Evolutionary conservation across 371 early-diverging fungal species (phyloP).

Genomic region (Mucor plumbeus): DNA sequence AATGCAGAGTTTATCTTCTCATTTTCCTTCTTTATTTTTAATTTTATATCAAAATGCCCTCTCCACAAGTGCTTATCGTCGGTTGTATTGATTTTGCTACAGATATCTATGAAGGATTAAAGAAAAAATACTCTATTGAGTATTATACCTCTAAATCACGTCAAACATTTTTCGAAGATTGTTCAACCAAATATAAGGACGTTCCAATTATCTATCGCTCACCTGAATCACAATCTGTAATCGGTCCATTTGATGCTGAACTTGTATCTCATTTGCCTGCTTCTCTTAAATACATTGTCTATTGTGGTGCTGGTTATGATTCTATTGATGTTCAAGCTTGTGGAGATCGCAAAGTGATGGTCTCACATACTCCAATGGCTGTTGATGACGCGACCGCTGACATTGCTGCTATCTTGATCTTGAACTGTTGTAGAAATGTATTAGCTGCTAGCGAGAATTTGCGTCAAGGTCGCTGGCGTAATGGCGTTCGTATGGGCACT

Average conservation of each 20-base stretch:
- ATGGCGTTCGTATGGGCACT: conserved; percentile 52
- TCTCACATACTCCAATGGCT: conserved; percentile 51
- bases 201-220: conserved; percentile 34
- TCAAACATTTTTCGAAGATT: conserved; percentile 45
- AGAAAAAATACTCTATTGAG: conserved; percentile 26
- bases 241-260: conserved; percentile 43
- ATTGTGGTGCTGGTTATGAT: conserved; percentile 52
- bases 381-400: conserved; percentile 62
- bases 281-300: conserved; percentile 37
- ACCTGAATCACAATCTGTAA: conserved; percentile 26
- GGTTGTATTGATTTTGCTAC: conserved; percentile 43
- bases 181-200: conserved; percentile 39
- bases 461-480: conserved; percentile 54
- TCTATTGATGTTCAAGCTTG: conserved; percentile 45
- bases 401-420: conserved; percentile 54
- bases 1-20: not conserved
- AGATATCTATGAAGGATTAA: conserved; percentile 32
- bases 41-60: not conserved
- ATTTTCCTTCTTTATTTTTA: not conserved
- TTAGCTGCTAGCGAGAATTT: conserved; percentile 49
- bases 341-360: conserved; percentile 36
- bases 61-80: conserved; percentile 35
- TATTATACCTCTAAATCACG: conserved; percentile 39
- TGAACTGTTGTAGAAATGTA: conserved; percentile 54
- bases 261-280: conserved; percentile 39